Percentiles rank a stretch among this genome's conserved stretches.
Evolutionary conservation across 73 alveolate genomes (phyloP).

Genomic region (Paramecium octaurelia): DNA sequence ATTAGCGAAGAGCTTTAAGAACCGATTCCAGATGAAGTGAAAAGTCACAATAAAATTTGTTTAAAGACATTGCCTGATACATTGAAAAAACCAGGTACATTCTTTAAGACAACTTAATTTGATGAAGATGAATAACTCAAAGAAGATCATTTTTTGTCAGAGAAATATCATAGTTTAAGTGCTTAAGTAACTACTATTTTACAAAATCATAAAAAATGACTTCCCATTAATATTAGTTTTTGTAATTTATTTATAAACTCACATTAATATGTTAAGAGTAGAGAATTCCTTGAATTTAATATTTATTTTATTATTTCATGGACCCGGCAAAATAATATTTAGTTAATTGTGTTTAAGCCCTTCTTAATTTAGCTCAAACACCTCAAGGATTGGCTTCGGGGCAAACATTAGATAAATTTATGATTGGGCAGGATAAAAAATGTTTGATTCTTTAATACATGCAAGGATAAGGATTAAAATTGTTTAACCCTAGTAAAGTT

Average conservation of each 20-base stretch:
- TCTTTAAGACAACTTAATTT: not conserved
- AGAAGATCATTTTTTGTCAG: not conserved
- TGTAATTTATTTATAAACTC: not conserved
- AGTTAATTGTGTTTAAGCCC: conserved; percentile 45
- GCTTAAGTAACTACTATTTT: not conserved
- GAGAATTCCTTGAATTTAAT: not conserved
- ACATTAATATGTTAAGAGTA: not conserved
- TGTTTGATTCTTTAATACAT: not conserved
- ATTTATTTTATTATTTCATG: not conserved
- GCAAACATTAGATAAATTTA: conserved; percentile 32
- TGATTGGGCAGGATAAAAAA: not conserved
- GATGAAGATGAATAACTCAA: not conserved
- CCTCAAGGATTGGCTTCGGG: not conserved
- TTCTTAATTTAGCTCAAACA: conserved; percentile 1
- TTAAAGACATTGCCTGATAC: not conserved
- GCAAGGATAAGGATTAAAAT: conserved; percentile 28
- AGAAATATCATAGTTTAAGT: not conserved
- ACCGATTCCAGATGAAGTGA: not conserved
- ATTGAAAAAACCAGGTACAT: not conserved
- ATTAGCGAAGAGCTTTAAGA: not conserved
- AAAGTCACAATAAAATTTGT: not conserved
- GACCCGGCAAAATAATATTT: conserved; percentile 49
- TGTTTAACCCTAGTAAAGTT: not conserved
- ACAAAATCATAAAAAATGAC: not conserved
- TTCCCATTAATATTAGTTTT: not conserved